These are phyloP conservation scores for Tylopilus rubrobrunneus DNA, from an alignment of 768 basidiomycete genomes.

Conservation along the genomic window DNA sequence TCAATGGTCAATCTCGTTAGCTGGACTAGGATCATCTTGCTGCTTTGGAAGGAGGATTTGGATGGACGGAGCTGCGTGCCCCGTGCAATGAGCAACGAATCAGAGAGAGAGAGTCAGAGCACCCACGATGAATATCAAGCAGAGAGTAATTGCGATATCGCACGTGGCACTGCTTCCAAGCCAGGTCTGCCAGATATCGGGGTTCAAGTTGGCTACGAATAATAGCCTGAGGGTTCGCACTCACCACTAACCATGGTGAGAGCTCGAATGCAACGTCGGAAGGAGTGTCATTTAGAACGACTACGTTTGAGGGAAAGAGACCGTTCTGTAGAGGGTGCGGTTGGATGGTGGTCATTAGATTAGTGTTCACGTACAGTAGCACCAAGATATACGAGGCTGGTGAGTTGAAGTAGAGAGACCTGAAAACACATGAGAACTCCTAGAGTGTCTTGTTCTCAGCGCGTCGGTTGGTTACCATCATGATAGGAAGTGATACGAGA, in stretches of 20 bases:
- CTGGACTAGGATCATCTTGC: slow-evolving; percentile 1
- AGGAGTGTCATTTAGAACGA: no score
- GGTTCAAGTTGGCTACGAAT: neutral
- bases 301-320: neutral
- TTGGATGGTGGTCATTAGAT: no score
- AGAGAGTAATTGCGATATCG: slow-evolving; percentile 11
- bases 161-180: slow-evolving; percentile 18
- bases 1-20: slow-evolving; percentile 22
- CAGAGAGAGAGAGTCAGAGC: no score
- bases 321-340: no score
- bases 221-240: neutral
- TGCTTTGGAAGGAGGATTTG: neutral
- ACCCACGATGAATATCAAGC: no score
- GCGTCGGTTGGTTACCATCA: slow-evolving; percentile 10
- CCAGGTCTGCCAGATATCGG: slow-evolving; percentile 14
- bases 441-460: no score
- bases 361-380: neutral
- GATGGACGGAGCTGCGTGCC: slow-evolving; percentile 12
- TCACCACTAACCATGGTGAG: slow-evolving; percentile 12
- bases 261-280: neutral
- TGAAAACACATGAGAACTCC: neutral
- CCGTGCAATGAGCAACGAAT: neutral
- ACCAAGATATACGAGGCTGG: slow-evolving; percentile 11
- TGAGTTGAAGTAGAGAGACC: slow-evolving; percentile 22
- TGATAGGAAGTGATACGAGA: slow-evolving; percentile 5